Percentiles rank a stretch among this genome's conserved stretches.
These are phyloP conservation scores for Leishmania tropica DNA, from an alignment of 208 protist genomes.

Conservation along the genomic window DNA sequence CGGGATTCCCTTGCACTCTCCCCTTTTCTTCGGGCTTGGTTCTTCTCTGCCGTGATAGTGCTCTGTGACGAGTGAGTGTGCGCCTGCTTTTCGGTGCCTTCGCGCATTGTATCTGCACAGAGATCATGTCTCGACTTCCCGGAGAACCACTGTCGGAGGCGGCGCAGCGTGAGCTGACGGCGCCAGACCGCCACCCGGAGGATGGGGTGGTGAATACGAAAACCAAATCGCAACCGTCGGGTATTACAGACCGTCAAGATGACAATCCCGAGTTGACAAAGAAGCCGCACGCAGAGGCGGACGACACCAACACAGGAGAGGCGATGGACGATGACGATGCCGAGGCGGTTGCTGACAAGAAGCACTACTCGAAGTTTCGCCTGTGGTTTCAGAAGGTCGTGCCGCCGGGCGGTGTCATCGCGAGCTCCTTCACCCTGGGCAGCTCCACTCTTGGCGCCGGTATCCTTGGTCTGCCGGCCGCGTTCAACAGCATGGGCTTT, in stretches of 20 bases:
- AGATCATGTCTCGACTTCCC: slow-evolving; percentile 18
- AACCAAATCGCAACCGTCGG: background rate
- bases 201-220: background rate
- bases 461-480: slow-evolving; percentile 58
- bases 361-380: slow-evolving; percentile 13
- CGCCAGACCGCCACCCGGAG: background rate
- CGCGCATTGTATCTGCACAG: background rate
- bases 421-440: slow-evolving; percentile 62
- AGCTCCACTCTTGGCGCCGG: slow-evolving; percentile 68
- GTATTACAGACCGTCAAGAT: background rate
- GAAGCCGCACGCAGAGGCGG: background rate
- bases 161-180: slow-evolving; percentile 5
- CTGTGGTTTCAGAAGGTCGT: slow-evolving; percentile 40
- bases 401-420: slow-evolving; percentile 53
- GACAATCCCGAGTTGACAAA: background rate
- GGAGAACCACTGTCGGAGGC: slow-evolving; percentile 4
- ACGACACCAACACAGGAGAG: slow-evolving; percentile 1
- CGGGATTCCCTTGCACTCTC: background rate
- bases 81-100: background rate
- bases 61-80: background rate
- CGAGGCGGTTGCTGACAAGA: background rate
- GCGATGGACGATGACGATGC: slow-evolving; percentile 17
- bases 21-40: background rate
- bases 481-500: slow-evolving; percentile 66
- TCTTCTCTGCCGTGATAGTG: background rate